A percentile compares a stretch with the other conserved stretches of the same genome.
Evolutionary conservation across 345 rosid species (phyloP).

Genomic region (Reutealis trisperma): DNA sequence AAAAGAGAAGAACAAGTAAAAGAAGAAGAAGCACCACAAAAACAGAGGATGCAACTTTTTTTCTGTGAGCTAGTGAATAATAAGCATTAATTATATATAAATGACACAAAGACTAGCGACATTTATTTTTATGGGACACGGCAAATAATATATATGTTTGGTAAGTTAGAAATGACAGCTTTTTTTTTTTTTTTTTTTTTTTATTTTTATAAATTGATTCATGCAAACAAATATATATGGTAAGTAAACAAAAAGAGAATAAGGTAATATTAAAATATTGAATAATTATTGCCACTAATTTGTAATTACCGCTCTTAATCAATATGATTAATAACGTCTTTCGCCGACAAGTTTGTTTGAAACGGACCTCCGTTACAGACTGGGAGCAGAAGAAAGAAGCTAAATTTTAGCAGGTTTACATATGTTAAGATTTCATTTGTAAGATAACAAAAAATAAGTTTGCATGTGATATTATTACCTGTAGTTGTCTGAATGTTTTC

Average conservation of each 20-base stretch:
- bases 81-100: conserved; percentile 64
- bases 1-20: conserved; percentile 7
- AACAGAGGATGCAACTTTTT: conserved; percentile 26
- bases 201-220: neutral
- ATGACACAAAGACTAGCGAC: conserved; percentile 35
- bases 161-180: conserved; percentile 19
- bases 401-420: conserved; percentile 18
- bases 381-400: conserved; percentile 13
- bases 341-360: conserved; percentile 71
- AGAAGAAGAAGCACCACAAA: conserved; percentile 32
- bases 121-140: conserved; percentile 18
- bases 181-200: neutral
- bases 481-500: neutral
- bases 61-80: conserved; percentile 47
- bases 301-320: conserved; percentile 11
- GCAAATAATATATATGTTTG: conserved; percentile 13
- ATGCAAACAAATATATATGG: conserved; percentile 18
- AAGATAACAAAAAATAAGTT: conserved; percentile 10
- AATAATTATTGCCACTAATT: conserved; percentile 31
- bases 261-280: conserved; percentile 11
- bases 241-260: conserved; percentile 19
- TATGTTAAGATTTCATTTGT: conserved; percentile 21
- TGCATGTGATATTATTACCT: conserved; percentile 17
- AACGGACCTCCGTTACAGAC: conserved; percentile 39
- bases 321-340: conserved; percentile 48